phyloP scores from a whole-genome alignment of 306 rosid species.

The Urtica urens region DNA sequence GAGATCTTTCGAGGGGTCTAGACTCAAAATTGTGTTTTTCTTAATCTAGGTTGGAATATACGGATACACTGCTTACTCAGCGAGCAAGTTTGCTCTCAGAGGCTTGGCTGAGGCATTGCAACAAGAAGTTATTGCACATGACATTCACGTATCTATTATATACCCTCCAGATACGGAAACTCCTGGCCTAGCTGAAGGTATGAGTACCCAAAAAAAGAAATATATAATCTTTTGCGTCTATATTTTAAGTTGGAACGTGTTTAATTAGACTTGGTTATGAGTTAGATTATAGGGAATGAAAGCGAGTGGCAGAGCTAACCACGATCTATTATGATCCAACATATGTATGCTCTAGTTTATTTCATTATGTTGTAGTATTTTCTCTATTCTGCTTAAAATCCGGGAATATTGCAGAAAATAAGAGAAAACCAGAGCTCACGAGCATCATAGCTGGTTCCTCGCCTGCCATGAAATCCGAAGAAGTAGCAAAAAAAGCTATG shows the following conservation, averaged over 20 bases:
- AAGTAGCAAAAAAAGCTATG: constrained; percentile 67
- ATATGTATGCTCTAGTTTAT: no score
- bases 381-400: not conserved
- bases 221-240: no score
- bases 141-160: constrained; percentile 69
- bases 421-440: constrained; percentile 65
- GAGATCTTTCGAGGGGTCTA: no score
- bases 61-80: constrained; percentile 83
- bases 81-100: constrained; percentile 80
- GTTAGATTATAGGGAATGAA: no score
- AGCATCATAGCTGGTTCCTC: constrained; percentile 54
- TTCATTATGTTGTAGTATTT: no score
- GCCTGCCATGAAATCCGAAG: constrained; percentile 69
- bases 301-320: no score
- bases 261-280: no score
- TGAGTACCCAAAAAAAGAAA: not conserved
- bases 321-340: no score
- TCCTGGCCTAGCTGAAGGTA: constrained; percentile 76
- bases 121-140: constrained; percentile 68
- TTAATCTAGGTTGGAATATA: constrained; percentile 63
- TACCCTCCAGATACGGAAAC: constrained; percentile 94
- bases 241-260: not conserved
- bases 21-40: not conserved
- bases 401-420: constrained; percentile 39
- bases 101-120: constrained; percentile 89